Evolutionary conservation across 2,329 filamentous ascomycete genomes (phyloP), one percentile per base, ranked within the genome.

Genomic region (Grosmannia serpens): DNA sequence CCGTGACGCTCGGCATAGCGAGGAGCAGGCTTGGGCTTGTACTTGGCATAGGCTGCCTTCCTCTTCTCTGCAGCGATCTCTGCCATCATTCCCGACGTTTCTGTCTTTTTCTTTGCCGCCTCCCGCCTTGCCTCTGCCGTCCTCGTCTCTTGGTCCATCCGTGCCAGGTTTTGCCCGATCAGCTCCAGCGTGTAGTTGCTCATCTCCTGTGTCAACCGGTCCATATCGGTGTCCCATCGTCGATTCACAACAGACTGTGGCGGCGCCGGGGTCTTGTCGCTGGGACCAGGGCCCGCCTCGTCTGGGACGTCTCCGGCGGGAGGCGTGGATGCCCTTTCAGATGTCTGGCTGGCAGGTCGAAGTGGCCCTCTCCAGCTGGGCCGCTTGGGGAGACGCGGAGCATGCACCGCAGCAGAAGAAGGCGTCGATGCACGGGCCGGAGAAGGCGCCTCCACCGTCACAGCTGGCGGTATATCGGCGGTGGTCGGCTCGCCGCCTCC

Each of bases 181-280:
- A 85, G 77, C 63, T 77, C 73, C 62, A 86, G 70, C 1, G 82
- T 80, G 71, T 80, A 86, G 35, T 74, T 71, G 65, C 83, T 76
- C 80, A 83, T 83, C 38, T 80, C 78, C 7, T 74, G 74, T 2
- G 78, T 71, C 41, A 83, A 73, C 61, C 75, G 72, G 47, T 77
- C 74, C 71, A 79, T 75, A 50, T 81, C 74, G 60, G 74, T 68
- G 38, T 65, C 68, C 59, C 73, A 70, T 26, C 58, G 58, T 38
- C 62, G 62, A 58, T 55, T 29, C 29, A 29, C 4, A 13, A 58
- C 4, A 3, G 57, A 51, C 27, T 52, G 31, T 22, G 57, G 57
- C 41, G 50, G 38, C 9, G 29, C 10, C 22, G 17, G 7, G 6
- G 46, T 26, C 27, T n/a, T n/a, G 31, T 47, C 22, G 17, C 26